Percentiles rank a stretch among this genome's conserved stretches.
Evolutionary conservation across 306 rosid genomes (phyloP).

Genomic region (Medicago truncatula): DNA sequence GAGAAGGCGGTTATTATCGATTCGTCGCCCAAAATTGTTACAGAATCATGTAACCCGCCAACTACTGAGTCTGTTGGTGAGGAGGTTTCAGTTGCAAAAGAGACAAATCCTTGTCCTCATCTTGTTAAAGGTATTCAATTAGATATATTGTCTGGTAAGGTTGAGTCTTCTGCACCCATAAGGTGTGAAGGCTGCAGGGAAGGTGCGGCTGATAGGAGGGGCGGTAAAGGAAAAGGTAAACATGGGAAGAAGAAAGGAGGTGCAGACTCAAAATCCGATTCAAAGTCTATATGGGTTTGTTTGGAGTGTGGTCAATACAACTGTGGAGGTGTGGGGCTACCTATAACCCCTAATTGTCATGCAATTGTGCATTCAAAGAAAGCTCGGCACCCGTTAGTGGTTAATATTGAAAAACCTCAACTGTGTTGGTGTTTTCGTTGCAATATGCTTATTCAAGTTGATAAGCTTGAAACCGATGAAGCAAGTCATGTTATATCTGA

Average conservation of each 20-base stretch:
- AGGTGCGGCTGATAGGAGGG: constrained; percentile 65
- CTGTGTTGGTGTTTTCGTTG: constrained; percentile 92
- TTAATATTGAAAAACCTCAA: constrained; percentile 73
- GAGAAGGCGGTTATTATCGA: constrained; percentile 54
- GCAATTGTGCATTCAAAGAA: constrained; percentile 70
- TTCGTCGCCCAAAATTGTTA: constrained; percentile 45
- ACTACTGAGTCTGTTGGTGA: constrained; percentile 51
- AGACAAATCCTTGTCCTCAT: constrained; percentile 70
- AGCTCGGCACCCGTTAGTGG: constrained; percentile 68
- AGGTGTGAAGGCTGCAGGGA: constrained; percentile 83
- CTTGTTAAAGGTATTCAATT: constrained; percentile 72
- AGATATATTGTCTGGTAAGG: constrained; percentile 57
- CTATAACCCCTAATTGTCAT: constrained; percentile 64
- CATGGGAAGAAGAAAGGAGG: constrained; percentile 76
- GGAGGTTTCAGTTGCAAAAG: constrained; percentile 55
- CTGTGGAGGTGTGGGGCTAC: constrained; percentile 92
- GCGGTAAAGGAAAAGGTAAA: constrained; percentile 69
- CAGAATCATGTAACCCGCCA: constrained; percentile 41
- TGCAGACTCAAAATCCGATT: constrained; percentile 62
- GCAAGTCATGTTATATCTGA: constrained; percentile 55
- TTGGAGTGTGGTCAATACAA: constrained; percentile 80
- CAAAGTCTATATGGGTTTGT: constrained; percentile 87
- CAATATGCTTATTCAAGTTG: constrained; percentile 59
- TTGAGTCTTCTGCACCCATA: constrained; percentile 52
- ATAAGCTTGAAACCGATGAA: constrained; percentile 64